phyloP scores from a whole-genome alignment of 352 stramenopile genomes.

The Pythium rhizo-oryzae region DNA sequence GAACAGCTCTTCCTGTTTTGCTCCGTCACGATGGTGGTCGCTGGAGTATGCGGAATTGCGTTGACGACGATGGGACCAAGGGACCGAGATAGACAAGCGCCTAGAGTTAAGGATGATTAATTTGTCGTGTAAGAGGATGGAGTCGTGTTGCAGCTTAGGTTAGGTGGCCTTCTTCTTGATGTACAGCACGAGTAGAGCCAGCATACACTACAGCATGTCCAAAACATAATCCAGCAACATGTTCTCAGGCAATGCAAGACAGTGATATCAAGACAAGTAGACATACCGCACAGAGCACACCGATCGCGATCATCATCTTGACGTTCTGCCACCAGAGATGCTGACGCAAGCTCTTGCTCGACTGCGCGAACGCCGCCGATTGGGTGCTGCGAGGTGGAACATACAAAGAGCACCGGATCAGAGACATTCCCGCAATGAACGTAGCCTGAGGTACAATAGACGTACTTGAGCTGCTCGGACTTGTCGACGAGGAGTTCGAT shows the following conservation, averaged over 20 bases:
- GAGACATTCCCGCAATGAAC: neutral
- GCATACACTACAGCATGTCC: conserved; percentile 34
- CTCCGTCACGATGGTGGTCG: conserved; percentile 53
- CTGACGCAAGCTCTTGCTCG: conserved; percentile 77
- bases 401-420: neutral
- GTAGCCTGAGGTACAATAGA: neutral
- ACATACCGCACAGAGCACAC: conserved; percentile 66
- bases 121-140: neutral
- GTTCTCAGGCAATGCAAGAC: neutral
- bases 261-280: neutral
- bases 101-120: conserved; percentile 11
- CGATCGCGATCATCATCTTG: conserved; percentile 87
- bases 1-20: conserved; percentile 34
- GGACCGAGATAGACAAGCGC: neutral
- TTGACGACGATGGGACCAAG: neutral
- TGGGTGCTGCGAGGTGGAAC: conserved; percentile 49
- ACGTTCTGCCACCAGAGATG: conserved; percentile 88
- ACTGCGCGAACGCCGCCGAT: conserved; percentile 80
- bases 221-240: conserved; percentile 40
- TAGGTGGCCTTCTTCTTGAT: conserved; percentile 34
- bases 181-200: conserved; percentile 30
- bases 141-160: neutral
- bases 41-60: conserved; percentile 26
- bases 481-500: conserved; percentile 89
- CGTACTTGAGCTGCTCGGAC: conserved; percentile 84